Conservation (phyloP, 257 asterid genomes). For the Solanum microdontum region DNA sequence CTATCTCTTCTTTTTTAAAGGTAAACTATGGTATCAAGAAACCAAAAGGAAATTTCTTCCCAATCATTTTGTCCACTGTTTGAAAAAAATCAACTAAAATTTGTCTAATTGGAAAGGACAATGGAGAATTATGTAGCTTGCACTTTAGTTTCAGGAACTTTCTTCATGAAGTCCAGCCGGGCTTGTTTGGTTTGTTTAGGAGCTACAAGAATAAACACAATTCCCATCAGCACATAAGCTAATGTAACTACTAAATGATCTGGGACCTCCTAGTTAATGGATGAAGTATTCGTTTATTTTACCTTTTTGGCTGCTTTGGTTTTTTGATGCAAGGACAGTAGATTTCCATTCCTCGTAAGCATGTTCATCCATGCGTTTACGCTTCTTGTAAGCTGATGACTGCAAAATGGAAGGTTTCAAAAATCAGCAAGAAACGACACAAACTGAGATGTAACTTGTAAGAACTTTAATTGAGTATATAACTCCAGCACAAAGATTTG, state of each 20-base stretch:
- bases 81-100: slow-evolving; percentile 1
- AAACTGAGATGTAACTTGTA: neutral
- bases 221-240: neutral
- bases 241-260: neutral
- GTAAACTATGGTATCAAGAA: neutral
- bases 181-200: slow-evolving; percentile 58
- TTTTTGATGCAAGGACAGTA: slow-evolving; percentile 51
- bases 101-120: neutral
- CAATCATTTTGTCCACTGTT: neutral
- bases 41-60: neutral
- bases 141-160: slow-evolving; percentile 35
- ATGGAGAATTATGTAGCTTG: slow-evolving; percentile 24
- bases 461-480: neutral
- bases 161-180: slow-evolving; percentile 48
- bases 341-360: slow-evolving; percentile 70
- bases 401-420: slow-evolving; percentile 15
- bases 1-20: neutral
- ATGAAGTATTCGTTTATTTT: neutral
- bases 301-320: slow-evolving; percentile 40
- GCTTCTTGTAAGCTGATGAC: slow-evolving; percentile 73
- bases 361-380: slow-evolving; percentile 39
- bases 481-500: neutral
- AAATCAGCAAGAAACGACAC: neutral
- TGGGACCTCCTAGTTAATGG: neutral
- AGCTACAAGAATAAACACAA: slow-evolving; percentile 18